Evolutionary conservation across 768 basidiomycete species (phyloP), one percentile per base, ranked within the genome.

Genomic region (Suillus placidus): DNA sequence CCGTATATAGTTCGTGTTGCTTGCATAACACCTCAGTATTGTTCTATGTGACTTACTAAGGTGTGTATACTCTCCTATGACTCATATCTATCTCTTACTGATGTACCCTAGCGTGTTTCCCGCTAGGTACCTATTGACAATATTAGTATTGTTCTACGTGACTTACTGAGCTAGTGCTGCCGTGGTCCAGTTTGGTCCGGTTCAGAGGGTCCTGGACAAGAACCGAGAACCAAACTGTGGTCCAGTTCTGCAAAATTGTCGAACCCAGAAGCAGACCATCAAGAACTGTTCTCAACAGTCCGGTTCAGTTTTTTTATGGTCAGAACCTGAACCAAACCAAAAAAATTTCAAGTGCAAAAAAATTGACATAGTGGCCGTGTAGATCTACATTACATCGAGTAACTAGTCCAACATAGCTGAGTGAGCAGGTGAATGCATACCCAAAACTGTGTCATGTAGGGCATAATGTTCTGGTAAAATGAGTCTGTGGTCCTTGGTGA

Each of bases 381-480:
- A n/a, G n/a, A n/a, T n/a, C n/a, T n/a, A n/a, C n/a, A n/a, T n/a
- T n/a, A n/a, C n/a, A n/a, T n/a, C n/a, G n/a, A n/a, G n/a, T n/a
- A n/a, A n/a, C n/a, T n/a, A n/a, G n/a, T n/a, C n/a, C n/a, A n/a
- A n/a, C n/a, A n/a, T n/a, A n/a, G n/a, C n/a, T 7, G 14, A 26
- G 45, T 49, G 20, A 40, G 34, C 30, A 34, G 26, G n/a, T 4
- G 6, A 8, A 16, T 26, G 67, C 85, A 30, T 77, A 95, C 96
- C 95, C 96, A 99, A 77, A 99, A 99, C 68, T 97, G 94, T 30
- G 95, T 97, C 94, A 99, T 94, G 77, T 99, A 99, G 18, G 99
- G 84, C 38, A 91, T 91, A 68, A 99, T 98, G 77, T 99, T 99
- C 77, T 99, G 99, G 84, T 99, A 99, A 81, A 99, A 98, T 1